Percentiles rank a stretch among this genome's conserved stretches.
Evolutionary conservation across 164 flowering plant genomes (phyloP).

Genomic region (Platanus orientalis): DNA sequence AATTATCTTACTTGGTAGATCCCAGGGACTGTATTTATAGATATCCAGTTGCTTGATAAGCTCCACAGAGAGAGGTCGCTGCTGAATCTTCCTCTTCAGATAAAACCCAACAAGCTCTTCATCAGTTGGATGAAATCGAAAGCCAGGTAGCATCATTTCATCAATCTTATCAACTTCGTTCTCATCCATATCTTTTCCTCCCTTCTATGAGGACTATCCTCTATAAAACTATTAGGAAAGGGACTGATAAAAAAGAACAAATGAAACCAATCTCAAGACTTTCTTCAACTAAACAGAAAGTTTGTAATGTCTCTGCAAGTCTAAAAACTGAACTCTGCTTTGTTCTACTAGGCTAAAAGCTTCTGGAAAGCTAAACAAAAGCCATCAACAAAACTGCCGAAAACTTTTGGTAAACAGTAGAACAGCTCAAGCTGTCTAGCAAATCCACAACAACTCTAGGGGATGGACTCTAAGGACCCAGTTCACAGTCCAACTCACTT

Average conservation of each 20-base stretch:
- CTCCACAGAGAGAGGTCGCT: slow-evolving; percentile 57
- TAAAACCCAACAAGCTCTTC: slow-evolving; percentile 78
- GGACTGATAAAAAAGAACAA: background rate
- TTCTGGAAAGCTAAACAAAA: background rate
- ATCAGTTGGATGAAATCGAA: slow-evolving; percentile 82
- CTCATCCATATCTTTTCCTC: slow-evolving; percentile 32
- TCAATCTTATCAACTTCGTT: slow-evolving; percentile 40
- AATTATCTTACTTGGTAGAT: slow-evolving; percentile 65
- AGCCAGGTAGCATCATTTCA: slow-evolving; percentile 69
- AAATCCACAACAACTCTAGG: slow-evolving; percentile 3
- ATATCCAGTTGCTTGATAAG: slow-evolving; percentile 73
- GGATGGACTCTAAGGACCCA: slow-evolving; percentile 4
- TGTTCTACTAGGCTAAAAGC: background rate
- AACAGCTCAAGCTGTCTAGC: slow-evolving; percentile 3
- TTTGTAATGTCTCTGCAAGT: slow-evolving; percentile 1
- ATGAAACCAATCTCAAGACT: background rate
- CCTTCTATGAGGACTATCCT: background rate
- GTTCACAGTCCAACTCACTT: slow-evolving; percentile 17
- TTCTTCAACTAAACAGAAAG: background rate
- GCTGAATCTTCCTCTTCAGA: slow-evolving; percentile 64
- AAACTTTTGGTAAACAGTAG: background rate
- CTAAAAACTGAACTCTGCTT: background rate
- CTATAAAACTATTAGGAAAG: too few species aligned
- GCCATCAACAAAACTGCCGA: background rate
- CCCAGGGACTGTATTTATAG: slow-evolving; percentile 82